Evolutionary conservation across 2,329 filamentous ascomycete species (phyloP), one percentile per base, ranked within the genome.

Genomic region (Cryphonectria parasitica): DNA sequence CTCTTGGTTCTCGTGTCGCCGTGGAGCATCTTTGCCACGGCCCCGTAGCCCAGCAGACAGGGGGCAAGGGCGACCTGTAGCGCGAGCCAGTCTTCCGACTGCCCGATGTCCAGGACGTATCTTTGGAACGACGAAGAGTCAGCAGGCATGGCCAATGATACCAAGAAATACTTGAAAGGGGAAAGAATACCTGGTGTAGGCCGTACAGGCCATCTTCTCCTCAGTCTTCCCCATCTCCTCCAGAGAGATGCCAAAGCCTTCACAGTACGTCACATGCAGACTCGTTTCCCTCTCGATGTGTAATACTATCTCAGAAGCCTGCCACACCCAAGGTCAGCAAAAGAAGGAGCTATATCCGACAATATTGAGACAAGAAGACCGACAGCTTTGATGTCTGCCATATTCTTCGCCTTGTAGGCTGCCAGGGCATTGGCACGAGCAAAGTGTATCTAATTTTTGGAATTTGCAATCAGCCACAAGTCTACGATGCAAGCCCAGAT

Each of bases 101-200:
- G 90, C 8, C 95, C 95, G 28, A 97, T 86, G 76, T 98, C 95
- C 68, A 98, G 89, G 36, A 97, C 91, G 79, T 95, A 97, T 78
- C 92, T 72, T 13, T 19, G 11, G 76, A 10, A 31, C 45, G 22
- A 11, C 45, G 7, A 34, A 2, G 28, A 7, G 36, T 58, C 25
- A 68, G 22, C 43, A 8, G 64, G 34, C 34, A 34, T 63, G 77
- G 25, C 6, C 31, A n/a, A 7, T 49, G n/a, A 2, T 15, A 41
- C 10, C 25, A n/a, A 22, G 15, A 0, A 31, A 39, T 31, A 22
- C 17, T 43, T 39, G 31, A 41, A 41, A 17, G 36, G 34, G 41
- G 36, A 79, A 77, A 81, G 83, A 97, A 96, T 76, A 78, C 72
- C 79, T 77, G 25, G 78, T 80, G 73, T 81, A 81, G 6, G 79